Base-by-base conservation (phyloP, 192 early-diverging fungal genomes). In the Podila horticola region DNA sequence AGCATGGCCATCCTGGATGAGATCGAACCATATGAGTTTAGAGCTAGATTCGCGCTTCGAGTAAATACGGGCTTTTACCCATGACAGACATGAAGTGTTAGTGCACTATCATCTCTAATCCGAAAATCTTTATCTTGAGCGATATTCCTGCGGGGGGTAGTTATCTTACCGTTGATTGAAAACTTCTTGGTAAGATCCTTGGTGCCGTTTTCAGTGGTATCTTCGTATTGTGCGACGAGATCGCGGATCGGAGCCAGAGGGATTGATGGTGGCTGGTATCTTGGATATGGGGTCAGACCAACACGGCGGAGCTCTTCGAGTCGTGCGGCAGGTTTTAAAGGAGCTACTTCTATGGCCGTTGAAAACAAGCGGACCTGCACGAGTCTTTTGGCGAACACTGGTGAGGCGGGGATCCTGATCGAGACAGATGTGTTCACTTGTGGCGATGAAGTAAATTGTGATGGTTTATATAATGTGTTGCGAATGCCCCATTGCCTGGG, bases 1-100 rank as follows among this genome's bases (percentile, higher is more conserved):
- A 8, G 70, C 50, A 24, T 87, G 69, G 5, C 87, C 86, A 68
- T 91, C 87, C 28, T 92, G 88, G 31, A 84, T 75, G 30, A 96
- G 31, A 77, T 93, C 93, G 57, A 90, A 86, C 83, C 95, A 96
- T 9, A 93, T 81, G 49, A 95, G 87, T 57, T 91, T 93, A 68
- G 88, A 82, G 66, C 92, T 91, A 13, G 94, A 91, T 34, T 92
- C 92, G 19, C 95, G 85, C 67, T 89, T 89, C 9, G 87, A 89
- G 19, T 74, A 66, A 26, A 96, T 83, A n/a, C 94, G 87, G 11
- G 93, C 94, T 75, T 82, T 84, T 8, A 34, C 26, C 11, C 20
- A 61, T 11, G 48, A 20, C 24, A 51, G n/a, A 15, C 5, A 26
- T n/a, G n/a, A 26, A 64, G 8, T n/a, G n/a, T 58, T 24, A 45